Evolutionary conservation across 345 rosid genomes (phyloP), one percentile per base, ranked within the genome.

Genomic region (Syzygium aqueum): DNA sequence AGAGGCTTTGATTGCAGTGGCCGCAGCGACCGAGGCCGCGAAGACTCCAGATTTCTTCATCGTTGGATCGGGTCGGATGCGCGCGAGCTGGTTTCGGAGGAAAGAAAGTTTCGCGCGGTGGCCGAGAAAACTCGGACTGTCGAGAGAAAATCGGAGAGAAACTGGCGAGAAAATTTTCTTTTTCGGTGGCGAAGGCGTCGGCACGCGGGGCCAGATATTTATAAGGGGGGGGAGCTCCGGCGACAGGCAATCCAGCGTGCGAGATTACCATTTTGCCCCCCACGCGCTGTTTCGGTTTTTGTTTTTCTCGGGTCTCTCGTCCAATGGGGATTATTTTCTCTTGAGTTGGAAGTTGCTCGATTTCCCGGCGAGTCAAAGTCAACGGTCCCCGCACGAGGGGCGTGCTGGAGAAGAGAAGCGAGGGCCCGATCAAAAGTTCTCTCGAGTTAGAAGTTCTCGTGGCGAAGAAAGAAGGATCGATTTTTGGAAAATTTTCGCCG

Each of bases 1-100:
- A 28, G 77, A 80, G 21, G 87, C 87, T 14, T 87, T 37, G 88
- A 63, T 80, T 25, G 84, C 88, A 8, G 88, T 82, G 28, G 88
- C 86, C 37, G 88, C 90, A 6, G 86, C 90, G 52, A 84, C 82
- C n/a, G 90, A 86, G 51, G 88, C 90, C 15, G 37, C 90, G 25
- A 86, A 56, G 67, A 86, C 19, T 50, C 88, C 86, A 2, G 90
- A 73, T 63, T 89, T 89, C 86, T 89, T 89, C 90, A 89, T 89
- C 37, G 59, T 21, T 63, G 63, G 63, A 57, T 57, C 5, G 63
- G 67, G 23, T 56, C 3, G 51, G 53, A 25, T 54, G n/a, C 30
- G 5, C 63, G 2, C n/a, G 61, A 7, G 12, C 37, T 0, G 22
- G 85, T 28, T 3, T 25, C 16, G 37, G 37, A 53, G 59, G 46